Evolutionary conservation across 352 stramenopile genomes (phyloP), one percentile per base, ranked within the genome.

Genomic region (Phytophthora sansomeana): DNA sequence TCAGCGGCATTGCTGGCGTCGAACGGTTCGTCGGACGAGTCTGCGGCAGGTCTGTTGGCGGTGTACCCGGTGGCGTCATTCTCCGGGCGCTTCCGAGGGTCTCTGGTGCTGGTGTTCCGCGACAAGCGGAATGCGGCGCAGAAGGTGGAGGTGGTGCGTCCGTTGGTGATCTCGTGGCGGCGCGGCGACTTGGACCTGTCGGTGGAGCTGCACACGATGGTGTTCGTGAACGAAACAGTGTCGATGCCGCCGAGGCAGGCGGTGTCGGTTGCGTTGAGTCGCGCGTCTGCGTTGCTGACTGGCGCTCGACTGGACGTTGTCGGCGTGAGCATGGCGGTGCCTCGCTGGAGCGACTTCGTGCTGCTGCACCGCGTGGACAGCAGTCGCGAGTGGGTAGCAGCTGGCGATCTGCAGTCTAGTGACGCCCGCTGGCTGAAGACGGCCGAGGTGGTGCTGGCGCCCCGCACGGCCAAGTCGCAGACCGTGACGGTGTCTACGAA

Each of bases 381-480:
- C 29, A 14, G 28, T 54, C 47, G 30, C 11, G 24, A 17, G 33
- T 56, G 48, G 35, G 35, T 41, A 14, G 35, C 11, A 11, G 32
- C 33, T 56, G 48, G 49, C 58, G 59, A 69, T 35, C 41, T 63
- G 56, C 48, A 56, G 28, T 59, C 62, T 24, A 29, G 30, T 36
- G 67, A 63, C 36, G 50, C 58, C 62, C 57, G 46, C 36, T 76
- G 62, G 63, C 64, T 66, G 44, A 44, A 56, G 48, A 17, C 28
- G 48, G 48, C 19, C n/a, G 48, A 56, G 32, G 48, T 56, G 30
- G 35, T 41, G 35, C 35, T 41, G 35, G 35, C 35, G 35, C 35
- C 35, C 39, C 54, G 63, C 32, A 63, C 61, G n/a, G 29, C n/a
- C 41, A 67, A 68, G 58, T 60, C 68, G 17, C 49, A n/a, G n/a